These are phyloP conservation scores for Berkeleyomyces rouxiae DNA, from an alignment of 2,329 filamentous ascomycete genomes.

Conservation along the genomic window DNA sequence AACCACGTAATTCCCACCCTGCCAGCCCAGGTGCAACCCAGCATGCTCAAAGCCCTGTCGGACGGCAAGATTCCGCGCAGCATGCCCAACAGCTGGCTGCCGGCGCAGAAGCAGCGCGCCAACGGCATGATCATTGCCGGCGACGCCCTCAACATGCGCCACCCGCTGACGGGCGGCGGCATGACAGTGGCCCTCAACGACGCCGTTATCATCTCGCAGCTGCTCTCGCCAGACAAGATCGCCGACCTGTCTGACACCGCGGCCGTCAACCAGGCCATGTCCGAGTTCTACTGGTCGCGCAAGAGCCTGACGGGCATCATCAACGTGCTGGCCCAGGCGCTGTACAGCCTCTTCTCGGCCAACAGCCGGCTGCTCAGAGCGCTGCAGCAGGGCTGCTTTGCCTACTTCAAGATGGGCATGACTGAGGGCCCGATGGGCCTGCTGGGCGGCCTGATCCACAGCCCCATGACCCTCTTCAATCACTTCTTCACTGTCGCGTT, in stretches of 20 bases:
- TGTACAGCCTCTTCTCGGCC: constrained; percentile 84
- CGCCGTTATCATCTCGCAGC: constrained; percentile 56
- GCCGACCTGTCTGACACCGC: constrained; percentile 51
- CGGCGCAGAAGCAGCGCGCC: constrained; percentile 43
- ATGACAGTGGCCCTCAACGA: constrained; percentile 98
- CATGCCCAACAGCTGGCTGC: constrained; percentile 95
- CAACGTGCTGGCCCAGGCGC: constrained; percentile 91
- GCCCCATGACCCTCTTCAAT: constrained; percentile 62
- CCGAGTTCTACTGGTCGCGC: constrained; percentile 68
- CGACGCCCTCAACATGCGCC: constrained; percentile 98
- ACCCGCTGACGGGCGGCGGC: constrained; percentile 87
- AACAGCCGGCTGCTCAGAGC: constrained; percentile 59
- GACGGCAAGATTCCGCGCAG: constrained; percentile 57
- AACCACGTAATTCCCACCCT: constrained; percentile 67
- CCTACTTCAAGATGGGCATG: constrained; percentile 67
- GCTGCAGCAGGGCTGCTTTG: constrained; percentile 80
- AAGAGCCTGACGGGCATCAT: constrained; percentile 75
- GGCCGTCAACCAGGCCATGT: constrained; percentile 51
- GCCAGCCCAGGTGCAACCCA: constrained; percentile 53
- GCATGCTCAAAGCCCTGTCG: constrained; percentile 60
- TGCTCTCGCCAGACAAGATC: constrained; percentile 54
- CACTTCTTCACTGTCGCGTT: constrained; percentile 95
- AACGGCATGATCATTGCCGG: constrained; percentile 66
- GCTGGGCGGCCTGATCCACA: constrained; percentile 63
- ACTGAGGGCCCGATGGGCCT: constrained; percentile 67